Evolutionary conservation across 108 stramenopile species (phyloP), one percentile per base, ranked within the genome.

Genomic region (Nannochloropsis granulata): DNA sequence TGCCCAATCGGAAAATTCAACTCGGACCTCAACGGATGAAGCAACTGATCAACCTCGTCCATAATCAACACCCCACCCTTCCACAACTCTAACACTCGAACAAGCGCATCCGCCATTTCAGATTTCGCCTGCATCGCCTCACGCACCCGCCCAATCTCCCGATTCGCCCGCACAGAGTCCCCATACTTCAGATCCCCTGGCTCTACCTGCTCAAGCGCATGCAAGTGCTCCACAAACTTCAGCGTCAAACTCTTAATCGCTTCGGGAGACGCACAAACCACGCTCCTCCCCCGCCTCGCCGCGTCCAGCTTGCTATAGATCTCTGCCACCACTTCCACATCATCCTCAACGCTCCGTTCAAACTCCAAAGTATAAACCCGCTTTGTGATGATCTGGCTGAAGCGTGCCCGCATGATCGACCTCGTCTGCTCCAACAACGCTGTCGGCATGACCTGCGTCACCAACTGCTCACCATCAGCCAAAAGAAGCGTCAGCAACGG

Each of bases 11-110:
- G 90, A 24, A 86, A 90, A 80, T 90, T 90, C 44, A 86, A 42
- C 86, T 90, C 90, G 23, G 56, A 78, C 81, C 86, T 88, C 83
- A 90, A 82, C 26, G 86, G 85, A 42, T 90, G 88, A 12, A 90
- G 83, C 13, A 90, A 44, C 43, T 88, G 79, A 44, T 90, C 90
- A 13, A 90, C 90, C 45, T 90, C 90, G 82, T 90, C 90, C 16
- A 90, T 34, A 12, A 90, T 24, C 45, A 88, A 24, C 19, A 83
- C 80, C n/a, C 90, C 88, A 23, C 71, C 46, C 23, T 84, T 43
- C 25, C 87, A 85, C 42, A 90, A 5, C 9, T 44, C 14, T 23
- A 87, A 43, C 16, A 87, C 79, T 43, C 81, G 85, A 19, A 79
- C 24, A 1, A 89, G 25, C 84, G 85, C 84, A 12, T 16, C 26